Base-by-base conservation (phyloP, 1,284 basidiomycete genomes). In the Malassezia pachydermatis region DNA sequence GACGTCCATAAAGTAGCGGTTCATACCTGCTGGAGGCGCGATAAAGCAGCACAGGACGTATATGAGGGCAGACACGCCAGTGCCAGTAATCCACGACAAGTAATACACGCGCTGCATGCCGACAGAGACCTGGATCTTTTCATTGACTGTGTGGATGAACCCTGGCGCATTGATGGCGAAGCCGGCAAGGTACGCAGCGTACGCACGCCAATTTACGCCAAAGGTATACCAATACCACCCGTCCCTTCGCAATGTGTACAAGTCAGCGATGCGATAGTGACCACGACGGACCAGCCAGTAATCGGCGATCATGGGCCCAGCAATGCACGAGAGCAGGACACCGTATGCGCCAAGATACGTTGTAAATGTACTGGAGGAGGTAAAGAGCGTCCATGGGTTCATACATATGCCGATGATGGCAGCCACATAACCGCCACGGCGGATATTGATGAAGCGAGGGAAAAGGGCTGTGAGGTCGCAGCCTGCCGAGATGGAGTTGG, bases 401-500 rank as follows among this genome's bases (percentile, higher is more conserved):
- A 86, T 84, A 70, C 76, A 78, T 34, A 87, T 70, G 8, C 84
- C 85, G 44, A 87, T 79, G 32, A 83, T 76, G 1, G 83, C 83
- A 16, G 81, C 82, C 41, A 88, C 74, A 68, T 84, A 86, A 3
- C 84, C 83, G 17, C 88, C 86, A 16, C 86, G 79, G 24, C 86
- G 81, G 63, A 89, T 88, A 72, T 84, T 87, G 65, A 88, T 81
- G 74, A 81, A 88, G 27, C 82, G 81, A 48, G 86, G 75, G 48
- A 73, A 67, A 4, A 88, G 76, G 3, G 85, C 81, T 0, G 86
- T 88, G 58, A 88, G 74, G 72, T 89, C 86, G 63, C 84, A 86
- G 7, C 87, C 85, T 4, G 86, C 86, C 29, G 81, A 83, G 58
- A 88, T 80, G 4, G 83, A 83, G 75, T 89, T 89, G 41, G 87